A percentile compares a stretch with the other conserved stretches of the same genome.
Evolutionary conservation across 768 basidiomycete species (phyloP).

Genomic region (Psilocybe cubensis): DNA sequence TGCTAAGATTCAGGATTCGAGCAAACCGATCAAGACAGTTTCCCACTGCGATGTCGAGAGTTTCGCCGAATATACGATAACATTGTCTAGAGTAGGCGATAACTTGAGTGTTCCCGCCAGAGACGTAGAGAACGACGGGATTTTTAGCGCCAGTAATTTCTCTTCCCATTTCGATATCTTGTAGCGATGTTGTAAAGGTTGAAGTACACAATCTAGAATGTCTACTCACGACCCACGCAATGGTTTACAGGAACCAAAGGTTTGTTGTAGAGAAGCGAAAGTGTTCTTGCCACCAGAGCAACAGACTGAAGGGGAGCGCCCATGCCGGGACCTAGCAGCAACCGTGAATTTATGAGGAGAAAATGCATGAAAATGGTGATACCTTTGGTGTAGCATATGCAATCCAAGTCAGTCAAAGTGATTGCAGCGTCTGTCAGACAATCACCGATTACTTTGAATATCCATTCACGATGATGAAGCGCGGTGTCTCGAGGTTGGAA

Average conservation of each 20-base stretch:
- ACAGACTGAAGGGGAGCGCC: conserved; percentile 96
- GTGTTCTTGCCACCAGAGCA: conserved; percentile 88
- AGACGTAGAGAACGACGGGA: conserved; percentile 97
- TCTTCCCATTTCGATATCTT: conserved; percentile 99
- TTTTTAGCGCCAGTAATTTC: conserved; percentile 93
- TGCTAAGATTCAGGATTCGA: conserved; percentile 89
- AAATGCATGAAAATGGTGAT: neutral
- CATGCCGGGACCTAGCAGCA: conserved; percentile 90
- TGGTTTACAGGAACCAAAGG: conserved; percentile 99
- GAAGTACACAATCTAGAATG: neutral
- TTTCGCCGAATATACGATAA: conserved; percentile 98
- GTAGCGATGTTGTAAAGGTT: neutral
- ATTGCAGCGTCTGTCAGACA: conserved; percentile 71
- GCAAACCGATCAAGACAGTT: conserved; percentile 99
- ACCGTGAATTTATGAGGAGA: neutral
- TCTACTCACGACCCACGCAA: conserved; percentile 89
- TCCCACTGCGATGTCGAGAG: conserved; percentile 98
- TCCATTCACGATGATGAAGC: conserved; percentile 95
- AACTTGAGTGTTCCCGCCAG: conserved; percentile 98
- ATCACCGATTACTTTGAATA: conserved; percentile 76
- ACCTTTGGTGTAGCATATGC: conserved; percentile 98
- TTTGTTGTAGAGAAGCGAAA: conserved; percentile 86
- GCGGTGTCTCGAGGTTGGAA: conserved; percentile 97
- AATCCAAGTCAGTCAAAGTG: conserved; percentile 81
- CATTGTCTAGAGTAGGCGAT: conserved; percentile 98